Percentiles rank a stretch among this genome's conserved stretches.
Evolutionary conservation across 2,329 filamentous ascomycete species (phyloP).

Genomic region (Rhinocladiella mackenziei): DNA sequence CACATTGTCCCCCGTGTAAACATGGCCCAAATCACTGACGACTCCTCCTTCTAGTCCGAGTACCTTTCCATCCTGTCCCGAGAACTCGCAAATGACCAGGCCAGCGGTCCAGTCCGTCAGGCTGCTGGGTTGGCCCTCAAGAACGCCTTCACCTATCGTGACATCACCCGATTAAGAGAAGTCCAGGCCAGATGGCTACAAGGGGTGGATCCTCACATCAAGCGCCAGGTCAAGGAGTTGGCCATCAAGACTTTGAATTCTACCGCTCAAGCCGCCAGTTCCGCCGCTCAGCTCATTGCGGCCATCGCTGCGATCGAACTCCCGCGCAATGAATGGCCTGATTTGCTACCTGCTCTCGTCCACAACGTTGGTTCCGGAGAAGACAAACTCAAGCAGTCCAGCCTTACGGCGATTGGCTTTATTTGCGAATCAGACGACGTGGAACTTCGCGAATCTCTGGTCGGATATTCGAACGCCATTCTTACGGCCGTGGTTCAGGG

Average conservation of each 20-base stretch:
- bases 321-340: constrained; percentile 86
- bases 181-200: constrained; percentile 91
- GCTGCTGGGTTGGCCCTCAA: constrained; percentile 95
- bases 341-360: constrained; percentile 83
- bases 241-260: constrained; percentile 85
- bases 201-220: constrained; percentile 74
- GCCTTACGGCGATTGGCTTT: constrained; percentile 93
- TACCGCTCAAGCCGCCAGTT: constrained; percentile 78
- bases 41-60: constrained; percentile 59
- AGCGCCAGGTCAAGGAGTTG: constrained; percentile 80
- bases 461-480: constrained; percentile 92
- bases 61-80: constrained; percentile 91
- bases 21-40: constrained; percentile 15
- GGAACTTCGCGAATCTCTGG: constrained; percentile 75
- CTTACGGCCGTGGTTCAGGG: constrained; percentile 96
- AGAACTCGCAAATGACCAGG: constrained; percentile 87
- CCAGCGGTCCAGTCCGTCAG: constrained; percentile 77
- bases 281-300: constrained; percentile 90
- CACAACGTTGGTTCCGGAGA: constrained; percentile 85
- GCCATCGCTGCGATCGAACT: constrained; percentile 93
- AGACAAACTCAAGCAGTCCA: constrained; percentile 89
- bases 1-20: constrained; percentile 10
- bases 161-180: constrained; percentile 79
- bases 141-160: constrained; percentile 95
- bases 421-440: constrained; percentile 93